Percentiles rank a stretch among this genome's conserved stretches.
Evolutionary conservation across 2,329 filamentous ascomycete genomes (phyloP).

Genomic region (Aspergillus sp.): DNA sequence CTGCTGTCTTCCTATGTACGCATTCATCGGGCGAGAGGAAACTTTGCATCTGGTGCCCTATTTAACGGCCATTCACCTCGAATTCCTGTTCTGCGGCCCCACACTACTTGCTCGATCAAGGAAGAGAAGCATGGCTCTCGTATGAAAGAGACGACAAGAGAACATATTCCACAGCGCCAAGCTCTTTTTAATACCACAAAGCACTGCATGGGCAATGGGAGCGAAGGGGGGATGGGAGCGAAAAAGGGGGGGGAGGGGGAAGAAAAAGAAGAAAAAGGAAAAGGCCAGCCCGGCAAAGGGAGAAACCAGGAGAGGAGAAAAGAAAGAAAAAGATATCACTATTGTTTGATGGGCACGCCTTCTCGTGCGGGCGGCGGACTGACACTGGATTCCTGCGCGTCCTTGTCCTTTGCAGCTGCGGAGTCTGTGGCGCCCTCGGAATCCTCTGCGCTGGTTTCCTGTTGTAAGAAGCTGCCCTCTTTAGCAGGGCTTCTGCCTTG

Average conservation of each 20-base stretch:
- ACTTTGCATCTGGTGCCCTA: neutral
- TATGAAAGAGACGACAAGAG: slow-evolving; percentile 6
- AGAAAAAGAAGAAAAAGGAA: slow-evolving; percentile 6
- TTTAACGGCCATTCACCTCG: neutral
- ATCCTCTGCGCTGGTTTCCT: slow-evolving; percentile 64
- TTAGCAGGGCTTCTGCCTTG: slow-evolving; percentile 77
- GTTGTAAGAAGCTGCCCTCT: slow-evolving; percentile 79
- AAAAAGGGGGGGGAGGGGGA: no score
- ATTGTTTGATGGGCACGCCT: slow-evolving; percentile 61
- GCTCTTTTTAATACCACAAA: slow-evolving; percentile 25
- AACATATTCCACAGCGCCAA: slow-evolving; percentile 27
- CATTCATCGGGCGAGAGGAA: neutral
- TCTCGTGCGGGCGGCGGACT: slow-evolving; percentile 43
- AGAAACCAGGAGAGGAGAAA: neutral
- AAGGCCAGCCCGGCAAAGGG: neutral
- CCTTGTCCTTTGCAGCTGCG: slow-evolving; percentile 43
- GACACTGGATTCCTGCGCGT: slow-evolving; percentile 34
- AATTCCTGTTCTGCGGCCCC: slow-evolving; percentile 1
- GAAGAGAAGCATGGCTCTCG: slow-evolving; percentile 1
- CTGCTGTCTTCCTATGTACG: neutral
- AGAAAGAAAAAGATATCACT: slow-evolving; percentile 14
- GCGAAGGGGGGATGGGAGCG: no score
- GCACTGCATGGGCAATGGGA: slow-evolving; percentile 7
- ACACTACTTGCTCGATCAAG: neutral
- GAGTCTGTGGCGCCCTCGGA: slow-evolving; percentile 15